These are phyloP conservation scores for Tricholoma sp. DNA, from an alignment of 768 basidiomycete genomes.

Conservation along the genomic window DNA sequence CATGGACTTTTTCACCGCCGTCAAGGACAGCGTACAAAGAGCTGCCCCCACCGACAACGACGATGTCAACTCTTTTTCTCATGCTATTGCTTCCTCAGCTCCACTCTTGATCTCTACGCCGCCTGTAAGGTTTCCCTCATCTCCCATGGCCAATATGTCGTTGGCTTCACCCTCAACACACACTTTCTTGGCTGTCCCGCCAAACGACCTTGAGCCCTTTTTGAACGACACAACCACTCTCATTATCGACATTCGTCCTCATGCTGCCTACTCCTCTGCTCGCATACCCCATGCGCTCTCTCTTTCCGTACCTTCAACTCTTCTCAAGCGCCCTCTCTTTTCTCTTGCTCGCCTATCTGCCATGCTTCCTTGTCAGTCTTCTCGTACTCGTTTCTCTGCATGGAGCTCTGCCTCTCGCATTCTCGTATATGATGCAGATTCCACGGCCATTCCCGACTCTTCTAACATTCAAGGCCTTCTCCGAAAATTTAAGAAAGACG, in stretches of 20 bases:
- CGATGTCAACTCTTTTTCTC: constrained; percentile 43
- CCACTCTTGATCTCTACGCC: background rate
- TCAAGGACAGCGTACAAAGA: constrained; percentile 15
- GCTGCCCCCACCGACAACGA: constrained; percentile 17
- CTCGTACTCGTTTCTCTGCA: constrained; percentile 52
- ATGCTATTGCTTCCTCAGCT: constrained; percentile 40
- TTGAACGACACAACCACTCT: constrained; percentile 41
- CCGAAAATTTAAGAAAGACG: constrained; percentile 61
- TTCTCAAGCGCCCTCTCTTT: constrained; percentile 87
- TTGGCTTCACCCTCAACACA: constrained; percentile 4
- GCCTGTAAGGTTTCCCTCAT: constrained; percentile 16
- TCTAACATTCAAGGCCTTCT: constrained; percentile 70
- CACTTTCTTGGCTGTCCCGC: constrained; percentile 20
- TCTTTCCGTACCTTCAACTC: constrained; percentile 88
- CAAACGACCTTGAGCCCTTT: constrained; percentile 24
- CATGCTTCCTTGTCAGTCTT: constrained; percentile 66
- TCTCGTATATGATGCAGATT: constrained; percentile 85
- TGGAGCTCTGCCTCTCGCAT: constrained; percentile 61
- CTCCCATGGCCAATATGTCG: constrained; percentile 19
- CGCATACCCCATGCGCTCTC: constrained; percentile 71
- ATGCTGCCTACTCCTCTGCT: constrained; percentile 62
- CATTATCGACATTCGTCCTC: constrained; percentile 85
- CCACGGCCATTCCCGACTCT: constrained; percentile 49
- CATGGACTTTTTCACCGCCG: constrained; percentile 41
- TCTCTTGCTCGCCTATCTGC: constrained; percentile 69